Percentiles rank a stretch among this genome's conserved stretches.
These are phyloP conservation scores for Aspergillus saccharolyticus DNA, from an alignment of 495 filamentous ascomycete genomes.

Conservation along the genomic window DNA sequence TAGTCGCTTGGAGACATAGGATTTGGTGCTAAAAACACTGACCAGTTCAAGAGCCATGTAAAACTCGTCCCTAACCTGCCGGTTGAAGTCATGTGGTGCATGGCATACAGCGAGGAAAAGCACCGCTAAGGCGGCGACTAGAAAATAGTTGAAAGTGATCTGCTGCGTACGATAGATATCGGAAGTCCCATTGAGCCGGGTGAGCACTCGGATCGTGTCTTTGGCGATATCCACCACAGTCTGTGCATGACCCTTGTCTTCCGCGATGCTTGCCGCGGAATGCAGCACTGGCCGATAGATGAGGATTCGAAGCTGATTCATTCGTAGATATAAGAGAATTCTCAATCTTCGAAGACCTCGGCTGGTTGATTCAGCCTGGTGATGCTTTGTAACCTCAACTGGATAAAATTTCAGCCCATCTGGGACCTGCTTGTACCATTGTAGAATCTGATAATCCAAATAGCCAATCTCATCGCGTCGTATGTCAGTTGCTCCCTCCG, in stretches of 20 bases:
- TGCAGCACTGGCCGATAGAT: conserved; percentile 80
- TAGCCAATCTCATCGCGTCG: conserved; percentile 64
- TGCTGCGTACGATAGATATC: conserved; percentile 77
- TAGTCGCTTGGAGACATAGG: conserved; percentile 70
- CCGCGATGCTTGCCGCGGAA: conserved; percentile 66
- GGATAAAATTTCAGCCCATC: conserved; percentile 57
- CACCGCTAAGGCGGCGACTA: conserved; percentile 73
- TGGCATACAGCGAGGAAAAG: conserved; percentile 81
- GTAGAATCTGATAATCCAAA: conserved; percentile 69
- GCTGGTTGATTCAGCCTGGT: conserved; percentile 35
- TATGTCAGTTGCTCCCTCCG: conserved; percentile 47
- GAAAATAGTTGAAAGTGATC: conserved; percentile 82
- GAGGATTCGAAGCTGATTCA: conserved; percentile 79
- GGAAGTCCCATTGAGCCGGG: conserved; percentile 70
- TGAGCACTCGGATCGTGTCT: conserved; percentile 71
- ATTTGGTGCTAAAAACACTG: conserved; percentile 72
- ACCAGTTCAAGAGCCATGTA: conserved; percentile 81
- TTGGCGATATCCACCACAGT: conserved; percentile 73
- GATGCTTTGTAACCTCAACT: conserved; percentile 40
- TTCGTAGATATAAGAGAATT: conserved; percentile 58
- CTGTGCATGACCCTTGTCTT: conserved; percentile 61
- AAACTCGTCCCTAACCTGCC: conserved; percentile 72
- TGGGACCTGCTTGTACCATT: conserved; percentile 68
- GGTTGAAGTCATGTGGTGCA: conserved; percentile 71
- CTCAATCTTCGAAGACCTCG: conserved; percentile 48